These are phyloP conservation scores for Exserohilum turcica DNA, from an alignment of 2,329 filamentous ascomycete genomes.

Conservation along the genomic window DNA sequence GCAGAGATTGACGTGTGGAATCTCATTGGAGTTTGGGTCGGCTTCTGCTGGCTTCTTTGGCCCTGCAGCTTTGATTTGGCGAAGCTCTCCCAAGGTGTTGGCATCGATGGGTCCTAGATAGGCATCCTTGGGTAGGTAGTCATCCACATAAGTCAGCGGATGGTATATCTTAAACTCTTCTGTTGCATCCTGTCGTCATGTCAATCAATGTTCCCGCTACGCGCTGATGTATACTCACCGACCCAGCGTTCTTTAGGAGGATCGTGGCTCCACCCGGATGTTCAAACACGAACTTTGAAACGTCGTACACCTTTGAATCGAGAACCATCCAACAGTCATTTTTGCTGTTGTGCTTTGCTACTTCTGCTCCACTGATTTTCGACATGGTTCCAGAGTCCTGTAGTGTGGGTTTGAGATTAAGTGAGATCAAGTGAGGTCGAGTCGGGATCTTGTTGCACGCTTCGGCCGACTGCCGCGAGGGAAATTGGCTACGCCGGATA, in stretches of 20 bases:
- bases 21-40: slow-evolving; percentile 23
- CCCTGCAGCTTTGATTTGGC: slow-evolving; percentile 27
- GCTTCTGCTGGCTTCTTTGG: slow-evolving; percentile 24
- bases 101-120: slow-evolving; percentile 39
- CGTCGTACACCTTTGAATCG: slow-evolving; percentile 69
- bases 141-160: slow-evolving; percentile 36
- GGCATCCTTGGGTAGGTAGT: slow-evolving; percentile 36
- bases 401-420: slow-evolving; percentile 1
- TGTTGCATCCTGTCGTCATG: slow-evolving; percentile 36
- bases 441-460: slow-evolving; percentile 2
- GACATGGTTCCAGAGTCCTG: slow-evolving; percentile 22
- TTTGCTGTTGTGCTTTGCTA: slow-evolving; percentile 41
- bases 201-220: slow-evolving; percentile 8
- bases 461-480: slow-evolving; percentile 25
- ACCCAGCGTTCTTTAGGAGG: slow-evolving; percentile 52
- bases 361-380: slow-evolving; percentile 40
- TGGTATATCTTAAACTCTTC: slow-evolving; percentile 46
- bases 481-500: slow-evolving; percentile 26
- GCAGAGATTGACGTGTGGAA: slow-evolving; percentile 40
- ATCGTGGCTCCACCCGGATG: slow-evolving; percentile 65
- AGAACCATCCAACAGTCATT: slow-evolving; percentile 67
- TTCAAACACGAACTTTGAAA: slow-evolving; percentile 66
- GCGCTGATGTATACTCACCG: slow-evolving; percentile 27
- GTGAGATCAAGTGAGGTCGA: no score
- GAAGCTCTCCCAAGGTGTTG: slow-evolving; percentile 38